Base-by-base conservation (phyloP, 2,329 filamentous ascomycete species). In the Colletotrichum paranaense region DNA sequence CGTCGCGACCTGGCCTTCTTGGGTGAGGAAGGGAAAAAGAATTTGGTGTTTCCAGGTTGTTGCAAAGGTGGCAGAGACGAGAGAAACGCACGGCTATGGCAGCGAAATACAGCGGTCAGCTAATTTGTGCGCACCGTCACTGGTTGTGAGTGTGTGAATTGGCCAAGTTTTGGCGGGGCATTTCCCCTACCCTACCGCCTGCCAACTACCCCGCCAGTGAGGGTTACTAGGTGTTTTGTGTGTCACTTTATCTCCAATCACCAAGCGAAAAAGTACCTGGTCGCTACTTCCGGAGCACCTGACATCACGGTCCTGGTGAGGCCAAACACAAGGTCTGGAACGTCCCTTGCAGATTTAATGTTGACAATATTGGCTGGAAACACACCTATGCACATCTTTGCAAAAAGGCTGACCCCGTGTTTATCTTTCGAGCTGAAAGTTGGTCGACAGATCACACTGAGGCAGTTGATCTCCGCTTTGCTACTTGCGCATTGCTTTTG, bases 81-180 rank as follows among this genome's bases (percentile, higher is more conserved):
- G 56, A 57, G 16, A 65, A 16, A 65, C 62, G 53, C 60, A 70
- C 66, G 55, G 59, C 57, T 58, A 52, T 68, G 62, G 67, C 72
- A 42, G 53, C 63, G 69, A 73, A 73, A 64, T 73, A 59, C 68
- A 62, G 56, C 67, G 65, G 75, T 76, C 74, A 76, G 73, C 74
- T 62, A 72, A 76, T 74, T 75, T 75, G 72, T 69, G 75, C 60
- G 64, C 56, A 60, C 60, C 71, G 67, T 73, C 67, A 73, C 71
- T 73, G 71, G 63, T 70, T 72, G 63, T 76, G 71, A 76, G 67
- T 64, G 67, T 56, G 67, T 76, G 75, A 76, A 70, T 68, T 70
- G 74, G 32, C 65, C 71, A 74, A 57, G n/a, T 60, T 72, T 72
- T 72, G 68, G 75, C 71, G 74, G 75, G 75, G 75, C 68, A 70